Evolutionary conservation across 371 early-diverging fungal genomes (phyloP).

Genomic region (Mortierella sp.): DNA sequence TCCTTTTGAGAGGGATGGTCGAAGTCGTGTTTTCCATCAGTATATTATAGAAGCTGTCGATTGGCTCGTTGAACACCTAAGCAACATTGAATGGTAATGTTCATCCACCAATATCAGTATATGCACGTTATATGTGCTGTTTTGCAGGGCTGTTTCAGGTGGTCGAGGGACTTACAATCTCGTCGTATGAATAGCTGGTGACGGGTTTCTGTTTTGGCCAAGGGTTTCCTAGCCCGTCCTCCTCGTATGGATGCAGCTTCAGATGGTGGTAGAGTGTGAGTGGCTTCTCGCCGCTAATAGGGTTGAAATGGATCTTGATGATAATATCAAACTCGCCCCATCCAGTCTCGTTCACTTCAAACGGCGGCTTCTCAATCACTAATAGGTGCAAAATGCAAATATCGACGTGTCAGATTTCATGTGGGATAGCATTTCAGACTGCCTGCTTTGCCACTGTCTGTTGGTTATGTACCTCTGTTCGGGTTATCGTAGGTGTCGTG

Average conservation of each 20-base stretch:
- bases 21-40: slow-evolving; percentile 68
- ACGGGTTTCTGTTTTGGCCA: slow-evolving; percentile 85
- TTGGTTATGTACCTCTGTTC: slow-evolving; percentile 76
- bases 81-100: no score
- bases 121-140: no score
- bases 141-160: no score
- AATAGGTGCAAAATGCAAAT: background rate
- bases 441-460: no score
- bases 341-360: slow-evolving; percentile 94
- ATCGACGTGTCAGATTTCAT: no score
- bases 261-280: slow-evolving; percentile 88
- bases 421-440: no score
- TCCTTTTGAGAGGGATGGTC: slow-evolving; percentile 57
- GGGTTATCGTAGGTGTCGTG: slow-evolving; percentile 97
- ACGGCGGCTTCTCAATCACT: slow-evolving; percentile 89
- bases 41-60: slow-evolving; percentile 81
- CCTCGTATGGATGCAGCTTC: slow-evolving; percentile 82
- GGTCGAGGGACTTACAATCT: slow-evolving; percentile 78
- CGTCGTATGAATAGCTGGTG: slow-evolving; percentile 82
- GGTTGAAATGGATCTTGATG: slow-evolving; percentile 89
- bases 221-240: slow-evolving; percentile 67
- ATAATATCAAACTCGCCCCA: slow-evolving; percentile 99
- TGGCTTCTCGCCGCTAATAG: slow-evolving; percentile 83
- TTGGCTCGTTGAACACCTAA: slow-evolving; percentile 90
- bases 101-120: no score